Conservation (phyloP, 1,139 yeast species). For the Magnusiomyces paraingens region DNA sequence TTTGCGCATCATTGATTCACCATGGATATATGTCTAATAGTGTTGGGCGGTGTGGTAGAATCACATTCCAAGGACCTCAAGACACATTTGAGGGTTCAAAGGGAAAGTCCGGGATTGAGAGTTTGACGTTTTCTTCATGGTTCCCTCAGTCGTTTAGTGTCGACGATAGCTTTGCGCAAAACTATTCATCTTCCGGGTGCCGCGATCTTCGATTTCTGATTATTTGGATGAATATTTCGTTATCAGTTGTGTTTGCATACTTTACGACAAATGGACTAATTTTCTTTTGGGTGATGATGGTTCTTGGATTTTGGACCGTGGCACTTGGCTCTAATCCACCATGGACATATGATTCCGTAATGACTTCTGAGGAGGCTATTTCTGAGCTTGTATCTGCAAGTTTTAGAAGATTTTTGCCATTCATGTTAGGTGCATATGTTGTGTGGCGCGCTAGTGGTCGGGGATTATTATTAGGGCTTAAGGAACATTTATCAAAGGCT, state of each 20-base stretch:
- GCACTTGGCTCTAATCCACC: conserved; percentile 83
- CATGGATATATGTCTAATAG: conserved; percentile 69
- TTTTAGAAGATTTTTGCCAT: conserved; percentile 67
- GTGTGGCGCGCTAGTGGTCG: conserved; percentile 56
- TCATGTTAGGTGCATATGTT: conserved; percentile 62
- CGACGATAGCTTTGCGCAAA: conserved; percentile 30
- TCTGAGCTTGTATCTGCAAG: conserved; percentile 64
- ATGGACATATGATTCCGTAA: conserved; percentile 34
- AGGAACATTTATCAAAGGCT: conserved; percentile 43
- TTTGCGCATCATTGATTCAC: conserved; percentile 88
- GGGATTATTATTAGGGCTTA: conserved; percentile 27
- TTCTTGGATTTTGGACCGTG: conserved; percentile 85
- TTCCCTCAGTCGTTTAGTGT: conserved; percentile 73
- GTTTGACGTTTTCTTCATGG: conserved; percentile 59
- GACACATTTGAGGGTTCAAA: conserved; percentile 36
- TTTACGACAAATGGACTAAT: conserved; percentile 48
- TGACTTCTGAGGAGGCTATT: conserved; percentile 43
- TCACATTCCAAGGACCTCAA: conserved; percentile 54
- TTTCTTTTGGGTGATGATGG: conserved; percentile 54
- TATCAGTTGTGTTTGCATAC: conserved; percentile 51
- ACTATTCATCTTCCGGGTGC: conserved; percentile 42
- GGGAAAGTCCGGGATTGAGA: conserved; percentile 43
- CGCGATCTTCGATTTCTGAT: conserved; percentile 60
- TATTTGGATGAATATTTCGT: conserved; percentile 49
- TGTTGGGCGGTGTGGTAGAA: conserved; percentile 74